Evolutionary conservation across 1,284 basidiomycete genomes (phyloP).

Genomic region (Butyriboletus appendiculatus): DNA sequence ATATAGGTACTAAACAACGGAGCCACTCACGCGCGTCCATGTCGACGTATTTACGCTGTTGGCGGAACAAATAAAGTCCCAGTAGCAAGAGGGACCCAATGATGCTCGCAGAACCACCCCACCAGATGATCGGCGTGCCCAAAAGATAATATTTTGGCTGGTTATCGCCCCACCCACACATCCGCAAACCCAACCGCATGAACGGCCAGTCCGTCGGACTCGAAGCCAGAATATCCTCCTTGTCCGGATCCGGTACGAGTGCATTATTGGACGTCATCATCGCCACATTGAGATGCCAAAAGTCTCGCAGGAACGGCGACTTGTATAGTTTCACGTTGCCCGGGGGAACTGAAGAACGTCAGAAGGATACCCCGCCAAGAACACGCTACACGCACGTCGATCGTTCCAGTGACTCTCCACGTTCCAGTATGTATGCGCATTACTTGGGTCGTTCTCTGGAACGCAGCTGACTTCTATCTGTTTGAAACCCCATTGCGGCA

Average conservation of each 20-base stretch:
- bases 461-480: constrained; percentile 96
- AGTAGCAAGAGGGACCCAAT: constrained; percentile 56
- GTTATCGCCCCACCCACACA: constrained; percentile 95
- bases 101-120: constrained; percentile 76
- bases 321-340: constrained; percentile 84
- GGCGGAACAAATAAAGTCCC: constrained; percentile 76
- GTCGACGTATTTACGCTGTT: constrained; percentile 89
- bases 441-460: constrained; percentile 82
- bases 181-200: constrained; percentile 85
- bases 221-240: constrained; percentile 95
- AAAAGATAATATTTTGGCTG: constrained; percentile 94
- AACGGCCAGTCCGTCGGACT: constrained; percentile 94
- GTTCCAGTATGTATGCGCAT: constrained; percentile 96
- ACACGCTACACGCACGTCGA: constrained; percentile 59
- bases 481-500: constrained; percentile 99
- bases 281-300: constrained; percentile 98
- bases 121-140: constrained; percentile 94
- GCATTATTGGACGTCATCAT: constrained; percentile 99
- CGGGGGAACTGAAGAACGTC: constrained; percentile 62
- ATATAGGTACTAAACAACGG: neutral
- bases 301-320: constrained; percentile 95
- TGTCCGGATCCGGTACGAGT: constrained; percentile 94
- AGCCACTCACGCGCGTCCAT: constrained; percentile 75
- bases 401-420: constrained; percentile 98
- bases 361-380: neutral